Conservation (phyloP, 148 eudicot species). For the Rhododendron griersonianum region DNA sequence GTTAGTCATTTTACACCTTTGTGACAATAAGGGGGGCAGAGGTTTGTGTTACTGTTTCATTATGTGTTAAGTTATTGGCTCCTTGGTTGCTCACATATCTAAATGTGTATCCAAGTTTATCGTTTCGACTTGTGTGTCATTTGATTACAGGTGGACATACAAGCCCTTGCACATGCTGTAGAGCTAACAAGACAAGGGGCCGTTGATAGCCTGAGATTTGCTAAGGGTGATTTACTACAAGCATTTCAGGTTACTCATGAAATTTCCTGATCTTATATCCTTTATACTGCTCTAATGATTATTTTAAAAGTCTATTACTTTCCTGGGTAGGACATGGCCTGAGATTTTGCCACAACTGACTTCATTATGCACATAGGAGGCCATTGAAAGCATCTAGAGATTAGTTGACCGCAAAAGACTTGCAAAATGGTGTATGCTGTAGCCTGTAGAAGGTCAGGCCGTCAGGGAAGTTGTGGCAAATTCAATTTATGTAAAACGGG, state of each 20-base stretch:
- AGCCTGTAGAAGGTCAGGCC: background rate
- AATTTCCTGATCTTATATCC: background rate
- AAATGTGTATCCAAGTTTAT: background rate
- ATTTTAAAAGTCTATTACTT: background rate
- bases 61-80: background rate
- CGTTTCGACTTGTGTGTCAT: background rate
- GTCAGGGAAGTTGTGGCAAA: background rate
- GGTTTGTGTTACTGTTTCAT: background rate
- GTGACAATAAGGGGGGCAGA: background rate
- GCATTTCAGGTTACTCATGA: constrained; percentile 70
- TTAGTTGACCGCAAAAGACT: background rate
- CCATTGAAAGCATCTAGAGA: background rate
- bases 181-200: constrained; percentile 94
- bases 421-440: background rate
- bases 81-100: background rate
- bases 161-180: constrained; percentile 97
- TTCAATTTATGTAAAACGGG: background rate
- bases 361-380: background rate
- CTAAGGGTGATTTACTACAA: constrained; percentile 74
- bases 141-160: constrained; percentile 74
- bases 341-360: background rate
- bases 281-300: background rate
- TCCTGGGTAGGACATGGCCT: background rate
- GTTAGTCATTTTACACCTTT: constrained; percentile 29
- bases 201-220: constrained; percentile 82